Conservation (phyloP, 257 asterid genomes). For the Jasminum sambac region DNA sequence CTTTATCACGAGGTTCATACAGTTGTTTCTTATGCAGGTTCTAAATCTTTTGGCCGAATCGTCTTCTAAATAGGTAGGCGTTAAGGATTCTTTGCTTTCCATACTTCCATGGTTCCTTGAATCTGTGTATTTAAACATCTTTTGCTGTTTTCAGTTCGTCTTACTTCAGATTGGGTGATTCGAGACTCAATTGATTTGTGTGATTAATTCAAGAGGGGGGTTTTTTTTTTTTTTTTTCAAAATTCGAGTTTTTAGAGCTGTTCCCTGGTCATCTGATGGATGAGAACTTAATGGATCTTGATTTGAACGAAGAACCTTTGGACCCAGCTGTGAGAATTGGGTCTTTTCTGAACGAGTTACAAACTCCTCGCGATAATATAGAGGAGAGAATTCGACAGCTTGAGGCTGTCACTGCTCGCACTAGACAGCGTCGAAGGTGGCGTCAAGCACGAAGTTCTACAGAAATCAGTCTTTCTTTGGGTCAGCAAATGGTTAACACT, state of each 20-base stretch:
- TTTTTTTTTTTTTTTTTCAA: too few relatives aligned
- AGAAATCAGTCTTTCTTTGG: slow-evolving; percentile 30
- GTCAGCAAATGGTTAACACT: slow-evolving; percentile 28
- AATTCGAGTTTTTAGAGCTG: slow-evolving; percentile 22
- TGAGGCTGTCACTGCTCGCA: slow-evolving; percentile 73
- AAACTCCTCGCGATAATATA: slow-evolving; percentile 57
- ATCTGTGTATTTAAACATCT: background rate
- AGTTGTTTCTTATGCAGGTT: slow-evolving; percentile 27
- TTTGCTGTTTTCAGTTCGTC: slow-evolving; percentile 14
- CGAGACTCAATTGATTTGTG: slow-evolving; percentile 23
- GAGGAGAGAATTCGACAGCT: slow-evolving; percentile 83
- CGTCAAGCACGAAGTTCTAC: slow-evolving; percentile 41
- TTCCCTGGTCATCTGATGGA: slow-evolving; percentile 42
- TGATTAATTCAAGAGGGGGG: slow-evolving; percentile 14
- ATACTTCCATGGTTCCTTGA: background rate
- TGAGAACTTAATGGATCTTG: slow-evolving; percentile 64
- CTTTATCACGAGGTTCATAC: background rate
- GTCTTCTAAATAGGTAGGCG: background rate
- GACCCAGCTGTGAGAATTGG: slow-evolving; percentile 44
- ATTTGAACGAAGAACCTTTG: slow-evolving; percentile 73
- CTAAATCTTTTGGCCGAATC: slow-evolving; percentile 12
- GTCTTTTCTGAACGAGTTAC: slow-evolving; percentile 56
- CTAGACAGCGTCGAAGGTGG: slow-evolving; percentile 71
- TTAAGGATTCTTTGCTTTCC: background rate
- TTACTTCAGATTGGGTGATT: slow-evolving; percentile 27